Evolutionary conservation across 768 basidiomycete species (phyloP).

Genomic region (Amanita muscaria): DNA sequence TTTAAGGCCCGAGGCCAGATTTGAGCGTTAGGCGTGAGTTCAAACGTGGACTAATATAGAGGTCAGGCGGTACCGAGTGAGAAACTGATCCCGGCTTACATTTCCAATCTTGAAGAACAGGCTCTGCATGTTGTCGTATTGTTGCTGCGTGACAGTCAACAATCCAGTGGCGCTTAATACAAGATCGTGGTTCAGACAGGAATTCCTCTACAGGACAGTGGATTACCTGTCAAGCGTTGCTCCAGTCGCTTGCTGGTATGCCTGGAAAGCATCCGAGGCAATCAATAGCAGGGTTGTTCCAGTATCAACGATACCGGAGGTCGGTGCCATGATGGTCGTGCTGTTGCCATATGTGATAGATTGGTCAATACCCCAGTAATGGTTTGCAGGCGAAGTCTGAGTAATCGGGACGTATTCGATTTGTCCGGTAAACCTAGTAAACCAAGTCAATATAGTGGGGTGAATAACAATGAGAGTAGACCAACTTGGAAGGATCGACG

Average conservation of each 20-base stretch:
- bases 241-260: slow-evolving; percentile 45
- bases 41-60: slow-evolving; percentile 30
- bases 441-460: slow-evolving; percentile 36
- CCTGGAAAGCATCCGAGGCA: slow-evolving; percentile 50
- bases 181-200: background rate
- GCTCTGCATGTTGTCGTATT: slow-evolving; percentile 41
- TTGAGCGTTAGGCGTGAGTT: slow-evolving; percentile 52
- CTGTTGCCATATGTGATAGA: slow-evolving; percentile 31
- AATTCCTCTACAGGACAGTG: background rate
- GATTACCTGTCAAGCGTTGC: slow-evolving; percentile 40
- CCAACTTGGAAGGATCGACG: slow-evolving; percentile 37
- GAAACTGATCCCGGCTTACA: slow-evolving; percentile 18
- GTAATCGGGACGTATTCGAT: slow-evolving; percentile 31
- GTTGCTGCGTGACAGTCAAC: slow-evolving; percentile 39
- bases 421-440: slow-evolving; percentile 19
- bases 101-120: slow-evolving; percentile 44
- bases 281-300: slow-evolving; percentile 46
- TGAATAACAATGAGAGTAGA: slow-evolving; percentile 21
- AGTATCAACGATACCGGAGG: slow-evolving; percentile 44
- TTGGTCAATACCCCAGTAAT: slow-evolving; percentile 49
- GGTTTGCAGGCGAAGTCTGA: slow-evolving; percentile 28
- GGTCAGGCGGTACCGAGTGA: background rate
- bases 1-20: slow-evolving; percentile 56
- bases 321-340: slow-evolving; percentile 24
- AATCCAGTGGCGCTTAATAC: slow-evolving; percentile 43